phyloP scores from a whole-genome alignment of 768 basidiomycete genomes.

The Fistulinella prunicolor region DNA sequence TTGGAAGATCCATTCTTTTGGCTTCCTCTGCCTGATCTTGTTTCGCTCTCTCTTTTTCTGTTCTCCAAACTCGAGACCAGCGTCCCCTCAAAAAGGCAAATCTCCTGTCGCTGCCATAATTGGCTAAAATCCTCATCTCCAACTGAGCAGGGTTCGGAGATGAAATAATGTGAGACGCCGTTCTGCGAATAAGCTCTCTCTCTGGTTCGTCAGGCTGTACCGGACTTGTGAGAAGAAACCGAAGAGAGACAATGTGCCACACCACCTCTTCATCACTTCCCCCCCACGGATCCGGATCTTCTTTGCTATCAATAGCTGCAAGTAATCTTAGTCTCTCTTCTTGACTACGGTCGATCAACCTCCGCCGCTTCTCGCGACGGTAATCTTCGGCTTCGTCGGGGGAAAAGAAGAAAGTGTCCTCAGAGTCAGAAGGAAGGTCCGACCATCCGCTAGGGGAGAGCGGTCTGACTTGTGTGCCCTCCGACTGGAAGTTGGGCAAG shows the following conservation, averaged over 20 bases:
- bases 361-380: conserved; percentile 63
- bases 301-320: conserved; percentile 39
- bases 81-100: conserved; percentile 82
- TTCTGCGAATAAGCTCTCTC: conserved; percentile 67
- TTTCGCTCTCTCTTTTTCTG: conserved; percentile 48
- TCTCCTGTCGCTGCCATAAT: conserved; percentile 72
- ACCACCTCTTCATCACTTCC: conserved; percentile 71
- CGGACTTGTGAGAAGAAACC: conserved; percentile 8
- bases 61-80: conserved; percentile 65
- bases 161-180: conserved; percentile 61
- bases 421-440: conserved; percentile 79
- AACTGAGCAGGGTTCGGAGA: conserved; percentile 80
- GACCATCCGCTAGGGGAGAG: conserved; percentile 70
- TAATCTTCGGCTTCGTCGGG: conserved; percentile 65
- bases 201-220: conserved; percentile 58
- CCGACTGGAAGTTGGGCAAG: conserved; percentile 26
- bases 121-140: conserved; percentile 86
- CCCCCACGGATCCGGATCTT: conserved; percentile 55
- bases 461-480: conserved; percentile 14
- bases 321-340: conserved; percentile 67
- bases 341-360: conserved; percentile 53
- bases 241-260: neutral
- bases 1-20: conserved; percentile 12
- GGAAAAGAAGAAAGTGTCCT: conserved; percentile 81
- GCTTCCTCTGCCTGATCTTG: conserved; percentile 23